Base-by-base conservation (phyloP, 106 monocot genomes). In the Gastrodia elata region DNA sequence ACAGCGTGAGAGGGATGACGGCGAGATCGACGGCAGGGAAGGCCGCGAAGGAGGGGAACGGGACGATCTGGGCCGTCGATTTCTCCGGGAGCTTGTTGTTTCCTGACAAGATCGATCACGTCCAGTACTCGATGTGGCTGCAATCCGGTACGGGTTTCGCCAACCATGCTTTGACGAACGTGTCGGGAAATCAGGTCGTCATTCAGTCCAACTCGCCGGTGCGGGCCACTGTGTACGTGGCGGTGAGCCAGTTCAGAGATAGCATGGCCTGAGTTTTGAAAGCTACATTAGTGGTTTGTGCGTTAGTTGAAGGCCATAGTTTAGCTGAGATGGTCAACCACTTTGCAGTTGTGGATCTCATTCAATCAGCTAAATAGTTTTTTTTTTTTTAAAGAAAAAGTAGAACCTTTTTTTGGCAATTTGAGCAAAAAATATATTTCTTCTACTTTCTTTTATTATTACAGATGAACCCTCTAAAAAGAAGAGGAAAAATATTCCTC, bases 171-270 rank as follows among this genome's bases (percentile, higher is more conserved):
- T 34, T 86, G 55, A 84, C 71, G 68, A 73, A 52, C 9, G 83
- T 89, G 24, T 67, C 46, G 15, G 68, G 70, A 16, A 89, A 85
- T 41, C 72, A 1, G 75, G 89, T 89, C 25, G 80, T 86, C 37
- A 76, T 91, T 44, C 77, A 82, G 77, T 39, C 85, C 0, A 39
- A 81, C 38, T 59, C 16, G 26, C 64, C 68, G 11, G 85, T 88
- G 11, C n/a, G 41, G 4, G 91, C 76, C 0, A 76, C 78, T 4
- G 80, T 88, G 11, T 70, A 73, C 27, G 83, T 86, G 48, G 42
- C 55, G 38, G 91, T 91, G 34, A 79, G 76, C 14, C 91, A 89
- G 57, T 52, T n/a, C 39, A 4, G n/a, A 0, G 40, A n/a, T 0
- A 37, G 67, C 67, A 67, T 37, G 67, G 36, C 37, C n/a, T 67